These are phyloP conservation scores for Termitomyces sp. DNA, from an alignment of 768 basidiomycete genomes.

Conservation along the genomic window DNA sequence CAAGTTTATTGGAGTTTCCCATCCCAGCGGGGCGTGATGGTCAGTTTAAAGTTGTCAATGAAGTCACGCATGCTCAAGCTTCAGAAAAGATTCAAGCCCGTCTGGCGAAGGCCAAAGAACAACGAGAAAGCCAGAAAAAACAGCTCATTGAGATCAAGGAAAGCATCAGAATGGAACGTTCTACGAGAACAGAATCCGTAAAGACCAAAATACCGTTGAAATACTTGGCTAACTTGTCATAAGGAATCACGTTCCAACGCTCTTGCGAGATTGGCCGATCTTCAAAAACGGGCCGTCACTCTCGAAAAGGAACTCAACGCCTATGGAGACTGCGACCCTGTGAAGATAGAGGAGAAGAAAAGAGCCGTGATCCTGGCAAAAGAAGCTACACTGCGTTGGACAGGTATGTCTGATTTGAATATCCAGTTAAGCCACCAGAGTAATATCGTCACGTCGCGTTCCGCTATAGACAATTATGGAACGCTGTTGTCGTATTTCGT, in stretches of 20 bases:
- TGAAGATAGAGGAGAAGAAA: slow-evolving; percentile 71
- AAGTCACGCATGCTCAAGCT: background rate
- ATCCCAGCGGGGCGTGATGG: slow-evolving; percentile 78
- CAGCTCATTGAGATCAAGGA: slow-evolving; percentile 47
- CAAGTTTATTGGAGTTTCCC: slow-evolving; percentile 96
- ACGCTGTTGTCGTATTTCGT: slow-evolving; percentile 62
- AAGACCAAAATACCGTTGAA: slow-evolving; percentile 13
- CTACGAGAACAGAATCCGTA: slow-evolving; percentile 55
- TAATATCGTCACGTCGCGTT: background rate
- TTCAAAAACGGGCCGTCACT: slow-evolving; percentile 42
- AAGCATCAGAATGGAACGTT: slow-evolving; percentile 46
- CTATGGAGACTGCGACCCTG: slow-evolving; percentile 84
- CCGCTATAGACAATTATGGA: slow-evolving; percentile 59
- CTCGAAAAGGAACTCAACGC: slow-evolving; percentile 67
- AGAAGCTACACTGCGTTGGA: slow-evolving; percentile 84
- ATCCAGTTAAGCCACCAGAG: background rate
- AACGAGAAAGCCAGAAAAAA: slow-evolving; percentile 31
- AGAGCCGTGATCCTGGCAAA: slow-evolving; percentile 71
- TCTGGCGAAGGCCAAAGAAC: slow-evolving; percentile 45
- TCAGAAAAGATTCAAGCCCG: slow-evolving; percentile 51
- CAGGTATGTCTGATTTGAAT: slow-evolving; percentile 51
- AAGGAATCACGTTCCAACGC: slow-evolving; percentile 56
- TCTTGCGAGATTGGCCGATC: slow-evolving; percentile 42
- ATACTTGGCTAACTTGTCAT: slow-evolving; percentile 3
- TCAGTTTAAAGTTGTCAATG: slow-evolving; percentile 21